Base-by-base conservation (phyloP, 495 filamentous ascomycete species). In the Aspergillus panamensis region DNA sequence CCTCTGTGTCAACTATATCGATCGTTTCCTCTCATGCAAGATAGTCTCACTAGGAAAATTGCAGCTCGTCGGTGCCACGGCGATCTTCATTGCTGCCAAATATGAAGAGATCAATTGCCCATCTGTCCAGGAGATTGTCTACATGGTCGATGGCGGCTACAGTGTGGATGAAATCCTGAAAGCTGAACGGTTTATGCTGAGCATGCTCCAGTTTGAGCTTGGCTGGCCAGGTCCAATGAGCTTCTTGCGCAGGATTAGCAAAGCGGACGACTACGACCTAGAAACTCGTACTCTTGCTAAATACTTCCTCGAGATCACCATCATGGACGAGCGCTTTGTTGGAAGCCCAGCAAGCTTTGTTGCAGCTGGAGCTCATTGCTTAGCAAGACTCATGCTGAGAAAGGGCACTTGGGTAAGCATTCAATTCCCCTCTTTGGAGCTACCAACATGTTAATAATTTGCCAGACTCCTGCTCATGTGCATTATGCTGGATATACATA, bases 141-240 rank as follows among this genome's bases (percentile, higher is more conserved):
- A 91, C 80, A 98, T 98, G 94, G 94, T 98, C 35, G 93, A 98
- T 70, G 82, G 84, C 9, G 92, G 90, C 55, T 98, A 96, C 69
- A 85, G 80, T 9, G 78, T 83, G 9, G 93, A 96, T 53, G 94
- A 97, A 73, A 92, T 98, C 40, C 82, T 97, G 56, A 96, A 97
- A 79, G 94, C 95, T 0, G 94, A 98, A 73, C 86, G 91, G 17
- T 97, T 96, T 80, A 98, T 98, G 94, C 79, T 97, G 37, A 92
- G 81, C 70, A 95, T 96, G 86, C 81, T 98, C 40, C 83, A 92
- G 59, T 98, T 95, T 66, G 90, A 96, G 68, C 84, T 98, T 21
- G 95, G 94, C 30, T 98, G 89, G 88, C 94, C 94, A 9, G 95
- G 94, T 44, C 94, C 94, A 1, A 96, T 98, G 93, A 97, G 92